Conservation (phyloP, 2,329 filamentous ascomycete species). For the Paraconiothyrium sp. region DNA sequence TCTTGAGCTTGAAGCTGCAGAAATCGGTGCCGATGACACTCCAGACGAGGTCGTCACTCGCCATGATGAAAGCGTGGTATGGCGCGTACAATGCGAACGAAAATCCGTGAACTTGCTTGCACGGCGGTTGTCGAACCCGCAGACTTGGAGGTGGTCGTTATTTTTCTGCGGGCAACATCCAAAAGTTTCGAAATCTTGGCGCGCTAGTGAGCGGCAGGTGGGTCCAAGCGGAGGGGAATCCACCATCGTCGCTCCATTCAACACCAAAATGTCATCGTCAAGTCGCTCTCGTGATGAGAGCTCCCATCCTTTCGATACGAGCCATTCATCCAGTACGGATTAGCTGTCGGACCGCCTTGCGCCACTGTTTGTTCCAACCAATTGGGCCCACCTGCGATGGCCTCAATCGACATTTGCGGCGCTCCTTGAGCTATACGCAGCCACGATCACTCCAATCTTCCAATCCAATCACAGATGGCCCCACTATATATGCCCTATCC, state of each 20-base stretch:
- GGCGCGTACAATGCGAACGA: not conserved
- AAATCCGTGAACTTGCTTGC: slow-evolving; percentile 12
- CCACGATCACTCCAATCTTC: slow-evolving; percentile 22
- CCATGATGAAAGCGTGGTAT: slow-evolving; percentile 28
- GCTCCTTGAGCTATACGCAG: slow-evolving; percentile 25
- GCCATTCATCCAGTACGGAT: slow-evolving; percentile 17
- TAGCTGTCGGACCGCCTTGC: not conserved
- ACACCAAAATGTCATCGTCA: slow-evolving; percentile 25
- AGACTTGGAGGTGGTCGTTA: too few relatives aligned
- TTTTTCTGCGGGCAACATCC: not conserved
- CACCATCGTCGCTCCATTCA: slow-evolving; percentile 14
- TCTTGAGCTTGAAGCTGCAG: slow-evolving; percentile 93
- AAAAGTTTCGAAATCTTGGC: slow-evolving; percentile 9
- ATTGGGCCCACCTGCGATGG: slow-evolving; percentile 2
- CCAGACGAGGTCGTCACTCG: slow-evolving; percentile 64
- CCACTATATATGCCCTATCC: slow-evolving; percentile 91
- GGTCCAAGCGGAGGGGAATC: slow-evolving; percentile 32
- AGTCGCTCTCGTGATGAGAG: slow-evolving; percentile 49
- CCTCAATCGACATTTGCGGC: slow-evolving; percentile 10
- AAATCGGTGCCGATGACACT: slow-evolving; percentile 95
- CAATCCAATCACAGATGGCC: slow-evolving; percentile 27
- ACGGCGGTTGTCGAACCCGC: too few relatives aligned
- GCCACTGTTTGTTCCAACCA: not conserved
- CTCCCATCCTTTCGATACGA: slow-evolving; percentile 30
- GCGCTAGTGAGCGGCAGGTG: slow-evolving; percentile 19